These are phyloP conservation scores for Trichosporon ovoides DNA, from an alignment of 1,284 basidiomycete species.

Conservation along the genomic window DNA sequence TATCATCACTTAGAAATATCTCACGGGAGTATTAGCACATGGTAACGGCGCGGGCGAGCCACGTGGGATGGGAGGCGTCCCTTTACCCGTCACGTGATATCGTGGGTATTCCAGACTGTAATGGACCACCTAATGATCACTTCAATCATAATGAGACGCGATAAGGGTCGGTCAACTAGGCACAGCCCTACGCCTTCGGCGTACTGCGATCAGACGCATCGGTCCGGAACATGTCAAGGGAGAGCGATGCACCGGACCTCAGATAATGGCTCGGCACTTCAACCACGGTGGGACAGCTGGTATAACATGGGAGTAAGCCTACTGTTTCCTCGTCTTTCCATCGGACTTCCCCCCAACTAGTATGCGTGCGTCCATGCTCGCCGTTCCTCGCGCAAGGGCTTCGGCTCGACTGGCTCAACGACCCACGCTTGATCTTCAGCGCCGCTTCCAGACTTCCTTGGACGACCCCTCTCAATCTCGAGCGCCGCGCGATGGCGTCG, in stretches of 20 bases:
- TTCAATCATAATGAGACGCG: background rate
- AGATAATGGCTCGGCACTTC: conserved; percentile 4
- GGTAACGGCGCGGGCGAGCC: too few relatives aligned
- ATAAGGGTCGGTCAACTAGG: conserved; percentile 1
- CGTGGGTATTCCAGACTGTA: too few relatives aligned
- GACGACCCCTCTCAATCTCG: conserved; percentile 13
- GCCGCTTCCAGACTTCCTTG: conserved; percentile 10
- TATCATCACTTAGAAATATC: too few relatives aligned
- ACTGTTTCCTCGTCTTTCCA: background rate
- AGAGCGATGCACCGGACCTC: conserved; percentile 2
- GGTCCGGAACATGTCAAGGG: conserved; percentile 1
- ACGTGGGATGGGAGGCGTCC: too few relatives aligned
- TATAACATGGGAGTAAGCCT: background rate
- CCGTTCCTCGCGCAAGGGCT: background rate
- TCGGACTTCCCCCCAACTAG: background rate
- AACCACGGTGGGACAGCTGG: background rate
- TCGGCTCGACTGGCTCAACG: background rate
- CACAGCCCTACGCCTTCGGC: background rate
- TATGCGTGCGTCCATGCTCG: background rate
- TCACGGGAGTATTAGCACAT: too few relatives aligned
- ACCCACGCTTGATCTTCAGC: background rate
- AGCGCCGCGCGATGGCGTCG: conserved; percentile 9
- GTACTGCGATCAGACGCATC: conserved; percentile 1
- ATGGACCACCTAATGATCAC: too few relatives aligned
- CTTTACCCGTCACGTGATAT: too few relatives aligned